phyloP scores from a whole-genome alignment of 208 protist species.

The Leishmania turanica region DNA sequence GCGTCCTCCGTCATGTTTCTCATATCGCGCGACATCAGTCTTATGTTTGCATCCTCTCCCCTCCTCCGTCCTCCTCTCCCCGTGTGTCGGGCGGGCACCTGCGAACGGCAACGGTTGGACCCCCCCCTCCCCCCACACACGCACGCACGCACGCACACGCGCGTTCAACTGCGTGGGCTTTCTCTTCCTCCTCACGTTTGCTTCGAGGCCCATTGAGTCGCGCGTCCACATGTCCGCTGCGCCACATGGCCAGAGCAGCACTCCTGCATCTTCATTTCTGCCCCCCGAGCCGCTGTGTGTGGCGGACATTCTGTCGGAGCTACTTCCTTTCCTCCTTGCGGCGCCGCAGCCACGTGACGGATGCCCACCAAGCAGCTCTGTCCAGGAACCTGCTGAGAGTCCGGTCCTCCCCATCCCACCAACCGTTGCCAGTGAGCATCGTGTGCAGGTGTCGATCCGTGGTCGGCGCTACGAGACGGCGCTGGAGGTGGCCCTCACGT shows the following conservation, averaged over 20 bases:
- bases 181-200: neutral
- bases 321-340: neutral
- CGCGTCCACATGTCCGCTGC: neutral
- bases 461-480: constrained; percentile 75
- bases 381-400: neutral
- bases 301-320: constrained; percentile 7
- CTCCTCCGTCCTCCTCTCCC: neutral
- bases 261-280: neutral
- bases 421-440: constrained; percentile 24
- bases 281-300: neutral
- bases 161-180: neutral
- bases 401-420: constrained; percentile 12
- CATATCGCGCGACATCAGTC: neutral
- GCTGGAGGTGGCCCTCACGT: constrained; percentile 45
- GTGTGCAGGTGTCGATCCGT: constrained; percentile 66
- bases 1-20: neutral
- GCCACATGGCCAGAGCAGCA: neutral
- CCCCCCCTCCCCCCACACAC: neutral
- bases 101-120: no score
- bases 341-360: neutral
- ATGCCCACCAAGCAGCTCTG: neutral
- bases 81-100: no score
- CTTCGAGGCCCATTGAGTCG: neutral
- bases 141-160: neutral
- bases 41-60: neutral